These are phyloP conservation scores for Curvularia verruculosa DNA, from an alignment of 2,329 filamentous ascomycete species.

Conservation along the genomic window DNA sequence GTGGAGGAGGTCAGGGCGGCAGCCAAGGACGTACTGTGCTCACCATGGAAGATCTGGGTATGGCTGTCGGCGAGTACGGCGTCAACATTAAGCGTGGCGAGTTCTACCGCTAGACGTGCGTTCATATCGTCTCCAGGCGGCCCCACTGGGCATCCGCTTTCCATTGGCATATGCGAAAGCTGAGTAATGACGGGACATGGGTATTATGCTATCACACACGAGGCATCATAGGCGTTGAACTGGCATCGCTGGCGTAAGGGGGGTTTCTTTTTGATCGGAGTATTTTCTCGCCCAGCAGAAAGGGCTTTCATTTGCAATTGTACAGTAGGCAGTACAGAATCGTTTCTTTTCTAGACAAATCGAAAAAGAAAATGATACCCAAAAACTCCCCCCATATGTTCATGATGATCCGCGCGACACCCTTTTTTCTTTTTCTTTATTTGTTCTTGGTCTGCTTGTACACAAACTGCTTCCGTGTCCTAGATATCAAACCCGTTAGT, in stretches of 20 bases:
- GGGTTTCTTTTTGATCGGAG: slow-evolving; percentile 15
- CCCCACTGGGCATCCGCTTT: background rate
- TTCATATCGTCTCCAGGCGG: background rate
- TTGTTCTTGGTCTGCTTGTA: slow-evolving; percentile 77
- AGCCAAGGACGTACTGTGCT: slow-evolving; percentile 91
- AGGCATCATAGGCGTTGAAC: slow-evolving; percentile 40
- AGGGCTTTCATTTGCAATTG: slow-evolving; percentile 35
- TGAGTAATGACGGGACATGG: slow-evolving; percentile 6
- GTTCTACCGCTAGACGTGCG: slow-evolving; percentile 77
- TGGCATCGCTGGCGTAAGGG: slow-evolving; percentile 27
- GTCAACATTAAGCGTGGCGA: slow-evolving; percentile 97
- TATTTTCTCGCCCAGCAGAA: slow-evolving; percentile 17
- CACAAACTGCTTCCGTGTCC: slow-evolving; percentile 70
- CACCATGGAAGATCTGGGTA: slow-evolving; percentile 98
- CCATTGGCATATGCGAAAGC: background rate
- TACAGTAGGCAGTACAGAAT: slow-evolving; percentile 45
- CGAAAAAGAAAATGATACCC: slow-evolving; percentile 48
- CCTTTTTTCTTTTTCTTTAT: too few relatives aligned
- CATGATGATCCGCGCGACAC: slow-evolving; percentile 9
- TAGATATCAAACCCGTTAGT: slow-evolving; percentile 42
- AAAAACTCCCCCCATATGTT: slow-evolving; percentile 45
- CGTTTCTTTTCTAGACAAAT: slow-evolving; percentile 32
- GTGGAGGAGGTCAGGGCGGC: slow-evolving; percentile 86
- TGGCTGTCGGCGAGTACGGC: slow-evolving; percentile 97
- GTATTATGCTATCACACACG: slow-evolving; percentile 5